A percentile compares a stretch with the other conserved stretches of the same genome.
Evolutionary conservation across 441 rosid species (phyloP).

Genomic region (Adansonia grandidieri): DNA sequence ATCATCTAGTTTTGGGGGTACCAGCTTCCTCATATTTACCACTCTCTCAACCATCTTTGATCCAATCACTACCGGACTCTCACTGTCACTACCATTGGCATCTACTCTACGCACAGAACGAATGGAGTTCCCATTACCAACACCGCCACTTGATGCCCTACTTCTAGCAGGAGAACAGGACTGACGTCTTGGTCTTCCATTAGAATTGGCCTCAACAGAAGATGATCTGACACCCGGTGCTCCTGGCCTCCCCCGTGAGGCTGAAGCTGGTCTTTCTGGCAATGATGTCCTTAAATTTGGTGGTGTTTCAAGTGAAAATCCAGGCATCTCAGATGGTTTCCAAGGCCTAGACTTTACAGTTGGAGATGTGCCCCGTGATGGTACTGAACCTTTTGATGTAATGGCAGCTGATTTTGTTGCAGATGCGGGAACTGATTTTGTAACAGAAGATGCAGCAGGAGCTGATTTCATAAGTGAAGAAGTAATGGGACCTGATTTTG

Average conservation of each 20-base stretch:
- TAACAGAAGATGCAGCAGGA: constrained; percentile 35
- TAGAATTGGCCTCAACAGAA: constrained; percentile 45
- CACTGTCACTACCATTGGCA: constrained; percentile 48
- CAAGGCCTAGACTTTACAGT: constrained; percentile 55
- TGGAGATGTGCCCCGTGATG: constrained; percentile 55
- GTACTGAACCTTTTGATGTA: constrained; percentile 41
- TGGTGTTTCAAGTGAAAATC: constrained; percentile 56
- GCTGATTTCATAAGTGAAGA: constrained; percentile 43
- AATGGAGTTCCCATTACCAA: constrained; percentile 39
- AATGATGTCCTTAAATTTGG: constrained; percentile 54
- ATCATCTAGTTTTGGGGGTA: constrained; percentile 67
- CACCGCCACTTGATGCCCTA: constrained; percentile 40
- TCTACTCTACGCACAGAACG: constrained; percentile 40
- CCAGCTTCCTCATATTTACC: constrained; percentile 89
- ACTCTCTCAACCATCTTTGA: constrained; percentile 90
- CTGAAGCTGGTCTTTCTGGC: constrained; percentile 66
- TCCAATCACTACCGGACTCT: constrained; percentile 76
- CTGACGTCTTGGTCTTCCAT: constrained; percentile 56
- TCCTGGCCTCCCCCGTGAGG: constrained; percentile 63
- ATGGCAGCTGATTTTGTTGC: constrained; percentile 48
- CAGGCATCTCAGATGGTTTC: constrained; percentile 58
- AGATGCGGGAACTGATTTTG: constrained; percentile 47
- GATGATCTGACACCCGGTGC: constrained; percentile 41
- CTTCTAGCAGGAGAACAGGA: constrained; percentile 71
- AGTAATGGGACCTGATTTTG: constrained; percentile 48